Evolutionary conservation across 2,329 filamentous ascomycete genomes (phyloP).

Genomic region (Cephalotrichum gorgonifer): DNA sequence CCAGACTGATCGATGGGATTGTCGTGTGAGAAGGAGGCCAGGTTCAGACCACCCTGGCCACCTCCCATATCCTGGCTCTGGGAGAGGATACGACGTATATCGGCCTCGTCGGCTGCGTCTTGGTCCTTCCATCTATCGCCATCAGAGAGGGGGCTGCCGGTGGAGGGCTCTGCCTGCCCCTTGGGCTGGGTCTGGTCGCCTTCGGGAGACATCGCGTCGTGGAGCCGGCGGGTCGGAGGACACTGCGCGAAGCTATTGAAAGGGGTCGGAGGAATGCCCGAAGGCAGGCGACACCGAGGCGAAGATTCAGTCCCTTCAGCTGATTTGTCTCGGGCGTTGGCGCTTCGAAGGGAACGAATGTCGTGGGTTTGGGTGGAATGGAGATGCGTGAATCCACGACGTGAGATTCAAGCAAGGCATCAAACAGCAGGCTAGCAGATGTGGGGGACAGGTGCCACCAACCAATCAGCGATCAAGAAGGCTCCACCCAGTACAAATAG

Average conservation of each 20-base stretch:
- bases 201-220: conserved; percentile 1
- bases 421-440: background rate
- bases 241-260: background rate
- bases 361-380: background rate
- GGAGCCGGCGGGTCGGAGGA: background rate
- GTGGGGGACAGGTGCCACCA: background rate
- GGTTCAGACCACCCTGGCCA: conserved; percentile 23
- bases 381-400: background rate
- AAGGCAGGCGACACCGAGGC: background rate
- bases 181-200: background rate
- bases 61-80: conserved; percentile 27
- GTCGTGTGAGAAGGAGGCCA: conserved; percentile 20
- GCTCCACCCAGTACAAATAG: background rate
- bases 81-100: conserved; percentile 33
- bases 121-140: conserved; percentile 16
- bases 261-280: background rate
- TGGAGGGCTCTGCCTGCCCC: background rate
- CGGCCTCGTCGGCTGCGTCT: conserved; percentile 36
- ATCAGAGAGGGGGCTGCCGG: background rate
- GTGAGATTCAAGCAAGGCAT: background rate
- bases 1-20: conserved; percentile 52
- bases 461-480: background rate
- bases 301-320: background rate
- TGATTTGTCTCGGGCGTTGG: background rate
- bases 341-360: background rate